Percentiles rank a stretch among this genome's conserved stretches.
Conservation (phyloP, 441 rosid genomes). For the Pelargonium cotyledonis region DNA sequence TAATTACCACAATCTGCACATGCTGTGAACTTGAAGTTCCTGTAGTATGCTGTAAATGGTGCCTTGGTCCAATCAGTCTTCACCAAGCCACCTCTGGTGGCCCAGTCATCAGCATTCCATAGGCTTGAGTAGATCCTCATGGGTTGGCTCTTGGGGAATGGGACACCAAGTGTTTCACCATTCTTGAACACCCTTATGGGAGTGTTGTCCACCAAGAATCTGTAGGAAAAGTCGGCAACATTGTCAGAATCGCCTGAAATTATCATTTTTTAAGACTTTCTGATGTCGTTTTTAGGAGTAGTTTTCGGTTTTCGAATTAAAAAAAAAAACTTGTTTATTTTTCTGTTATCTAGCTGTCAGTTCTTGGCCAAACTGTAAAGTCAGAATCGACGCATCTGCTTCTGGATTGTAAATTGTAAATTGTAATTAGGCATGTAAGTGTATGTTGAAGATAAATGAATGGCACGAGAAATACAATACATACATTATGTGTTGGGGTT, state of each 20-base stretch:
- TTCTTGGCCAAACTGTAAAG: too few relatives aligned
- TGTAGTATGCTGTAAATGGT: conserved; percentile 48
- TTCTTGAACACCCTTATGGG: conserved; percentile 68
- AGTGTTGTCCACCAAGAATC: conserved; percentile 48
- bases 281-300: too few relatives aligned
- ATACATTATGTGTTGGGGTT: neutral
- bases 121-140: conserved; percentile 55
- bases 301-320: too few relatives aligned
- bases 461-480: too few relatives aligned
- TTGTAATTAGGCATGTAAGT: too few relatives aligned
- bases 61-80: conserved; percentile 50
- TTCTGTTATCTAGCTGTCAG: too few relatives aligned
- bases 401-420: too few relatives aligned
- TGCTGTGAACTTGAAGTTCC: conserved; percentile 24
- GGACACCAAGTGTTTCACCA: conserved; percentile 40
- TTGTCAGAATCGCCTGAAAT: conserved; percentile 32
- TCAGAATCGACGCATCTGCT: too few relatives aligned
- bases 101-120: conserved; percentile 58
- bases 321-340: too few relatives aligned
- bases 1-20: too few relatives aligned
- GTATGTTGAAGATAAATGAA: too few relatives aligned
- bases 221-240: conserved; percentile 25
- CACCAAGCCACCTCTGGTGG: conserved; percentile 42
- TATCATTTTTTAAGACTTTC: too few relatives aligned
- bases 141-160: conserved; percentile 46